Evolutionary conservation across 169 alveolate species (phyloP).

Genomic region (Plasmodium inui): DNA sequence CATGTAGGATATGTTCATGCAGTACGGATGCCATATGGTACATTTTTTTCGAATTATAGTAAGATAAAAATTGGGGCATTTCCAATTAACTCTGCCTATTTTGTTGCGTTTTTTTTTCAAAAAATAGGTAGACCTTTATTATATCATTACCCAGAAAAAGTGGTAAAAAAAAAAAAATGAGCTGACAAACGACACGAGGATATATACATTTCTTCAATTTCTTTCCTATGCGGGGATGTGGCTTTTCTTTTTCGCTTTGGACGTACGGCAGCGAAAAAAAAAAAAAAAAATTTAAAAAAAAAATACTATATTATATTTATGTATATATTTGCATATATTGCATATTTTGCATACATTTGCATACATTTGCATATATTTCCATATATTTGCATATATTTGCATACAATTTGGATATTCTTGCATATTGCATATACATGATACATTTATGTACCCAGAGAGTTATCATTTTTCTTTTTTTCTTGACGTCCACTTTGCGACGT

Average conservation of each 20-base stretch:
- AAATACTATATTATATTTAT: background rate
- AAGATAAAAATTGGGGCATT: background rate
- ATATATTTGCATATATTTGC: too few species aligned
- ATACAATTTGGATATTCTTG: too few species aligned
- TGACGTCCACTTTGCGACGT: background rate
- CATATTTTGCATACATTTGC: background rate
- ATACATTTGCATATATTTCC: too few species aligned
- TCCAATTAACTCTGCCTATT: background rate
- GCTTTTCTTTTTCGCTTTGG: background rate
- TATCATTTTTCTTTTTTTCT: background rate
- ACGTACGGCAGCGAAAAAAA: background rate
- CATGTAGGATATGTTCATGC: background rate
- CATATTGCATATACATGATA: too few species aligned
- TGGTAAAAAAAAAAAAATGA: background rate
- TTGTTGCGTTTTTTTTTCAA: background rate
- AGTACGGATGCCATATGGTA: background rate
- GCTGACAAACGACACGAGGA: background rate
- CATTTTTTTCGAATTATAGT: background rate
- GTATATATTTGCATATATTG: too few species aligned
- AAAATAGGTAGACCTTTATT: background rate
- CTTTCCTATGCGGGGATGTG: background rate
- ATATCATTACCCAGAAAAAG: background rate
- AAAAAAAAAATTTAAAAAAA: background rate
- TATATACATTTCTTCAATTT: background rate
- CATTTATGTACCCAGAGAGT: background rate